Percentiles rank a stretch among this genome's conserved stretches.
Evolutionary conservation across 768 basidiomycete species (phyloP).

Genomic region (Suillus cothurnatus): DNA sequence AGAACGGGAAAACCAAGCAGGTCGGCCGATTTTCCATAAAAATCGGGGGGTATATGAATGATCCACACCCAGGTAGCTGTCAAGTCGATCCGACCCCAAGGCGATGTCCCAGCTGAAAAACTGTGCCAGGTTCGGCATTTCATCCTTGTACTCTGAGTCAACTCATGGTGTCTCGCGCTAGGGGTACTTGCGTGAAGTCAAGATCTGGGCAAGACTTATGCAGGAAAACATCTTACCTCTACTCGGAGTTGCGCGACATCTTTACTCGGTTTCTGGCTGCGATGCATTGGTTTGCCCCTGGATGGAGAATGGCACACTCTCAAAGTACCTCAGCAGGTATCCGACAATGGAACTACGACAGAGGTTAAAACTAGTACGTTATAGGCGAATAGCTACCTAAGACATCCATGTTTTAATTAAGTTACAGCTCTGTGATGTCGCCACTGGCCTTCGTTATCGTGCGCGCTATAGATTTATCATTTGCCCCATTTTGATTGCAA

Average conservation of each 20-base stretch:
- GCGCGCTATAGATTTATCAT: background rate
- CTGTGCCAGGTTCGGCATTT: background rate
- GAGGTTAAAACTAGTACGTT: background rate
- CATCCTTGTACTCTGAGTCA: background rate
- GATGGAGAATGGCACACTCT: slow-evolving; percentile 30
- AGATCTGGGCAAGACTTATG: slow-evolving; percentile 21
- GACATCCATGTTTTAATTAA: background rate
- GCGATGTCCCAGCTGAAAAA: background rate
- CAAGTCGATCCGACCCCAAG: background rate
- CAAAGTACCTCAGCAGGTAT: slow-evolving; percentile 18
- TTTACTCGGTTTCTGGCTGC: slow-evolving; percentile 23
- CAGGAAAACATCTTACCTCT: slow-evolving; percentile 34
- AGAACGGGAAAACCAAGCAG: background rate
- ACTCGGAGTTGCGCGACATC: slow-evolving; percentile 27
- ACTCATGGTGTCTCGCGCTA: slow-evolving; percentile 9
- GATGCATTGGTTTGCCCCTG: slow-evolving; percentile 34
- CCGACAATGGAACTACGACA: background rate
- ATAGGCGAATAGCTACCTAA: background rate
- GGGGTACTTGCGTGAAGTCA: slow-evolving; percentile 22
- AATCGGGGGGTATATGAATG: background rate
- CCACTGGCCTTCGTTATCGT: slow-evolving; percentile 5
- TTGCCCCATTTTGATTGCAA: background rate
- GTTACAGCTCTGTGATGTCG: background rate
- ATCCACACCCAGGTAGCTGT: background rate
- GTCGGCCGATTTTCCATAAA: background rate